These are phyloP conservation scores for Ostreobium quekettii DNA, from an alignment of 139 green algal species.

Conservation along the genomic window DNA sequence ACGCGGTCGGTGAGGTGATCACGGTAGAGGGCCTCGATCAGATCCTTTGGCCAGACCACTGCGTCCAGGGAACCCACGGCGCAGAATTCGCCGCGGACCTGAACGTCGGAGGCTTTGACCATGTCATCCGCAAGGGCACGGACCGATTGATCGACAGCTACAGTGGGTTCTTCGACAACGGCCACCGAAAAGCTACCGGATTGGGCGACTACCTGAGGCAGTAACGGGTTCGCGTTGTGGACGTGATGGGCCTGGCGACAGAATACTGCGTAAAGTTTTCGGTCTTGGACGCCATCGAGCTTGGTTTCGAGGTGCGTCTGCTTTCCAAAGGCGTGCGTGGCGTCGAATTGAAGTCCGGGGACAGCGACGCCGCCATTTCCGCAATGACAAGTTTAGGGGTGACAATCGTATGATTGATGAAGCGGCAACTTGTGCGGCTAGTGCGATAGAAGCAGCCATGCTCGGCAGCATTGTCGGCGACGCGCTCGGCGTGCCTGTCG, in stretches of 20 bases:
- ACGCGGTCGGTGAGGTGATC: too few relatives aligned
- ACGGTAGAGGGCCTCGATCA: too few relatives aligned
- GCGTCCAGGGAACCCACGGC: slow-evolving; percentile 10
- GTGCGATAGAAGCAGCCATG: too few relatives aligned
- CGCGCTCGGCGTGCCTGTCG: too few relatives aligned
- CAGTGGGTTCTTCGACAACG: slow-evolving; percentile 25
- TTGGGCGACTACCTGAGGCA: slow-evolving; percentile 10
- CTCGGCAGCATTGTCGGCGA: too few relatives aligned
- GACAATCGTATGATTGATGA: too few relatives aligned
- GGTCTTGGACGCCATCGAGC: slow-evolving; percentile 22
- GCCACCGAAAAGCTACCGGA: slow-evolving; percentile 5
- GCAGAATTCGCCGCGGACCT: too few relatives aligned
- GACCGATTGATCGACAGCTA: slow-evolving; percentile 7
- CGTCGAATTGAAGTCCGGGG: too few relatives aligned
- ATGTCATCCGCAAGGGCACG: slow-evolving; percentile 21
- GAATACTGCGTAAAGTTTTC: slow-evolving; percentile 28
- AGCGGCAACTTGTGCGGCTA: too few relatives aligned
- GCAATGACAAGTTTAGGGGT: too few relatives aligned
- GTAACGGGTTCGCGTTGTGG: slow-evolving; percentile 7
- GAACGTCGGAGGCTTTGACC: neutral
- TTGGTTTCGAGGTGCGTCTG: slow-evolving; percentile 23
- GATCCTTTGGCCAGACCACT: slow-evolving; percentile 23
- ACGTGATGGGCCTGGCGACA: slow-evolving; percentile 25
- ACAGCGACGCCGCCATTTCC: too few relatives aligned
- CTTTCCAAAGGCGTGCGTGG: too few relatives aligned